Evolutionary conservation across 192 early-diverging fungal species (phyloP).

Genomic region (Bifiguratus adelaidae): DNA sequence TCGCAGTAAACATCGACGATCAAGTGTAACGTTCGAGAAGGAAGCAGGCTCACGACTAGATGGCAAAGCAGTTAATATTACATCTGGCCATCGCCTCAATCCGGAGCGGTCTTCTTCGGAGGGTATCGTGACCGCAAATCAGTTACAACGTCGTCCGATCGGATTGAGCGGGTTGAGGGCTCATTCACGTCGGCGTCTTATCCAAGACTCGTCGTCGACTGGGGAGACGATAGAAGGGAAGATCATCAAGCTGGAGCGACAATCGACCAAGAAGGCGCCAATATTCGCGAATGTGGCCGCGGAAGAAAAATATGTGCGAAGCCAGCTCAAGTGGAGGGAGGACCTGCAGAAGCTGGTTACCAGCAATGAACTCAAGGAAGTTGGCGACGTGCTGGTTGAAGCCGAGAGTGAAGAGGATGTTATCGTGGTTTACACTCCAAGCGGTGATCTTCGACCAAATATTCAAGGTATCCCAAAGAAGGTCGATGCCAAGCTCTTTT

Average conservation of each 20-base stretch:
- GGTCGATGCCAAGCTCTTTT: constrained; percentile 73
- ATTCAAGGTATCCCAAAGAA: constrained; percentile 69
- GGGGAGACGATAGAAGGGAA: no score
- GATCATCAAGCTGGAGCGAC: constrained; percentile 49
- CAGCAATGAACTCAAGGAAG: constrained; percentile 55
- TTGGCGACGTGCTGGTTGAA: constrained; percentile 46
- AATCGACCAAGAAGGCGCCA: constrained; percentile 42
- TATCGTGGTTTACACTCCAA: constrained; percentile 65
- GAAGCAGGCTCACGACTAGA: no score
- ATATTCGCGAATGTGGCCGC: constrained; percentile 54
- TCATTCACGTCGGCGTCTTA: no score
- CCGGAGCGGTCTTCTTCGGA: no score
- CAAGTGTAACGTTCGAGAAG: no score
- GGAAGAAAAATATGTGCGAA: constrained; percentile 67
- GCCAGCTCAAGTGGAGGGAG: constrained; percentile 51
- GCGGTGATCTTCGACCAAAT: constrained; percentile 35
- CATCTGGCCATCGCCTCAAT: no score
- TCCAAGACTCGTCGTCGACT: constrained; percentile 1
- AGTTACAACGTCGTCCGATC: no score
- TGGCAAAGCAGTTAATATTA: no score
- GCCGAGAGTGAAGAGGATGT: constrained; percentile 55
- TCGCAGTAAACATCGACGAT: no score
- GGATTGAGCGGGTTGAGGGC: no score
- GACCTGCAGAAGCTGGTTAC: constrained; percentile 65
- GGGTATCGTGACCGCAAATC: no score